phyloP scores from a whole-genome alignment of 306 rosid species.

The Fagus sylvatica region DNA sequence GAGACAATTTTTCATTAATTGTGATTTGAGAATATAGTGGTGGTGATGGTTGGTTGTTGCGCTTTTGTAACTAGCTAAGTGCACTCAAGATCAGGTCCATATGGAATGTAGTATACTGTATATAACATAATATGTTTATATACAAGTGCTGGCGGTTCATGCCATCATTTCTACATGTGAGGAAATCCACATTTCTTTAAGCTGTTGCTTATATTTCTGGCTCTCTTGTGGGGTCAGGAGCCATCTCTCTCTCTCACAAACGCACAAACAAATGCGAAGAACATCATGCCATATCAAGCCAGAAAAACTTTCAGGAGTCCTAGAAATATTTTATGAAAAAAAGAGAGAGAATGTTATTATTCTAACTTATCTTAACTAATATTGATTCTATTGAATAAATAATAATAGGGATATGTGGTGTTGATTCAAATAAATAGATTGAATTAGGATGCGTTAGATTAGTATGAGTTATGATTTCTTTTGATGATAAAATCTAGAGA shows the following conservation, averaged over 20 bases:
- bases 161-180: slow-evolving; percentile 21
- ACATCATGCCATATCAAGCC: no score
- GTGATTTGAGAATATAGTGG: background rate
- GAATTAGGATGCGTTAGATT: no score
- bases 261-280: background rate
- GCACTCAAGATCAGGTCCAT: slow-evolving; percentile 15
- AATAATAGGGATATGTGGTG: no score
- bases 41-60: background rate
- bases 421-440: no score
- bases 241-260: background rate
- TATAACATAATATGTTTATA: background rate
- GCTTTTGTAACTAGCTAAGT: background rate
- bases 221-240: background rate
- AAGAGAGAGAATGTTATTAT: no score
- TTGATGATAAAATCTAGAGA: no score
- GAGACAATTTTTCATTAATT: background rate
- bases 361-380: no score
- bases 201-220: background rate
- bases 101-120: background rate
- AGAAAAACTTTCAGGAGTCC: no score
- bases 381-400: no score
- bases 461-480: no score
- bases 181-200: background rate
- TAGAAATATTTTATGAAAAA: no score
- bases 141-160: background rate